A percentile compares a stretch with the other conserved stretches of the same genome.
These are phyloP conservation scores for cucumber (Cucumis sativus) DNA, from an alignment of 306 rosid genomes.

Conservation along the genomic window Cucumber_9930_V3 NC_026661.2:10414001-10414500, in stretches of 20 bases:
- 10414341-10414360: too few relatives aligned
- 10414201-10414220: constrained; percentile 7
- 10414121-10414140: neutral
- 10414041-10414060: neutral
- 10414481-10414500: too few relatives aligned
- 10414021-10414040: neutral
- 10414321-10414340: too few relatives aligned
- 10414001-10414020: neutral
- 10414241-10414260: constrained; percentile 23
- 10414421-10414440: too few relatives aligned
- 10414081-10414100: neutral
- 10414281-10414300: constrained; percentile 31
- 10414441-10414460: too few relatives aligned
- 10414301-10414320: neutral
- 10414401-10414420: too few relatives aligned
- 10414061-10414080: neutral
- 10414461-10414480: too few relatives aligned
- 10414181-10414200: neutral
- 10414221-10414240: too few relatives aligned
- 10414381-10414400: too few relatives aligned
- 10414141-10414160: constrained; percentile 2
- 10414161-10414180: constrained; percentile 13
- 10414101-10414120: too few relatives aligned
- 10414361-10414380: too few relatives aligned
- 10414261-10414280: constrained; percentile 23